Base-by-base conservation (phyloP, 805 yeast genomes). In the Blastobotrys muscicola region DNA sequence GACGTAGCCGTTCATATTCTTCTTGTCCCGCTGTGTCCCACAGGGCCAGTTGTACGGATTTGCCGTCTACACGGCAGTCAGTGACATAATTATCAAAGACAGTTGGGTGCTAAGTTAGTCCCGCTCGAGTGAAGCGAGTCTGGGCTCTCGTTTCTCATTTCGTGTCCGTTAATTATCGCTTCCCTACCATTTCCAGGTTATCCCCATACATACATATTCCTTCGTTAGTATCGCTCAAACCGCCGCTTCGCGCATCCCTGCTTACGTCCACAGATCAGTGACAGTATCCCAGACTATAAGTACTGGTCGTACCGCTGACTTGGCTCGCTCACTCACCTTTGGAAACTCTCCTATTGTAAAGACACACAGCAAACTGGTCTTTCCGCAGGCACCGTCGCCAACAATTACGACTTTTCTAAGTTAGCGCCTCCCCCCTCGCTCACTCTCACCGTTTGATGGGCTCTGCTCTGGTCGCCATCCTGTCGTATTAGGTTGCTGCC, bases 21-120 rank as follows among this genome's bases (percentile, higher is more conserved):
- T 87, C 97, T 64, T 87, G 96, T 2, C 97, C 97, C 61, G 97
- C 96, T 1, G 96, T 87, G 60, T 87, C 97, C 96, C 97, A 87
- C 20, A 87, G 65, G 1, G 94, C 89, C 44, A 87, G 64, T 50
- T 86, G 82, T 3, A 87, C 94, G 11, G 92, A 82, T 52, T 86
- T 87, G 3, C 96, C 96, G 57, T 87, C 97, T 13, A 89, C 94
- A 45, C 95, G 69, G 62, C 96, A 87, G 56, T 86, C 95, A 1
- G 95, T 86, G 11, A 87, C 95, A 60, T 89, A 86, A 61, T 89
- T 87, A 54, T 87, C 97, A 61, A 89, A 87, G 4, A 87, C 95
- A 0, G 97, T 87, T 2, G 97, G 97, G 52, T 85, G 94, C 61
- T 86, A 82, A 15, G 13, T n/a, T 11, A 35, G 26, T 6, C 23